Base-by-base conservation (phyloP, 23 red algal genomes). In the Gracilaria domingensis region DNA sequence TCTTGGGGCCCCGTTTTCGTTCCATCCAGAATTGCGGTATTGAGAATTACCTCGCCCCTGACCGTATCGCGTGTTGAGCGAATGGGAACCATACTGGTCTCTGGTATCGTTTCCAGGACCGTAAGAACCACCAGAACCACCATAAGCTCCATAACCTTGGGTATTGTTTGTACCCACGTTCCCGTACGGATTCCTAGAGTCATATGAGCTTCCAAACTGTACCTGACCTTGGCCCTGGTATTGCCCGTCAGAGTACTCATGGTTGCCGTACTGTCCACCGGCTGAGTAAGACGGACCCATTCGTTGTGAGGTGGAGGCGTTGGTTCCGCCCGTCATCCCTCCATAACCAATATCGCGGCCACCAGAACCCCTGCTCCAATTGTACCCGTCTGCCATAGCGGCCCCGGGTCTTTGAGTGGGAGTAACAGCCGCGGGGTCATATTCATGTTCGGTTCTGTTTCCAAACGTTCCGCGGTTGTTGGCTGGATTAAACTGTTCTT, bases 401-500 rank as follows among this genome's bases (percentile, higher is more conserved):
- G 74, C 65, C 29, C 57, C 70, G 24, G 54, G 54, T 60, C 84
- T 75, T 48, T 81, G 87, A 24, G 74, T 53, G 2, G 74, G 58
- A 51, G 71, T 81, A 21, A 81, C 87, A 60, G 87, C 87, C 12
- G 87, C 87, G 9, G 87, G 87, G 38, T 90, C 87, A 55, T 90
- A 90, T 57, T 90, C 87, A 23, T 66, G 49, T 12, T 87, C 84
- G 62, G 62, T 35, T 29, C 36, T 75, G 54, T 55, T 54, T 14
- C 84, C 64, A 30, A 55, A 71, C 26, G 23, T n/a, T 33, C 67
- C 67, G 64, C 69, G 69, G 30, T 60, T 70, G 48, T 58, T 75
- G 0, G 44, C 18, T 37, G 14, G 72, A 49, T 51, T 51, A 51
- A 30, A 77, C 72, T 48, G 72, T 9, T 50, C 72, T 25, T 51